phyloP scores from a whole-genome alignment of 1,284 basidiomycete genomes.

The Tilletia horrida region DNA sequence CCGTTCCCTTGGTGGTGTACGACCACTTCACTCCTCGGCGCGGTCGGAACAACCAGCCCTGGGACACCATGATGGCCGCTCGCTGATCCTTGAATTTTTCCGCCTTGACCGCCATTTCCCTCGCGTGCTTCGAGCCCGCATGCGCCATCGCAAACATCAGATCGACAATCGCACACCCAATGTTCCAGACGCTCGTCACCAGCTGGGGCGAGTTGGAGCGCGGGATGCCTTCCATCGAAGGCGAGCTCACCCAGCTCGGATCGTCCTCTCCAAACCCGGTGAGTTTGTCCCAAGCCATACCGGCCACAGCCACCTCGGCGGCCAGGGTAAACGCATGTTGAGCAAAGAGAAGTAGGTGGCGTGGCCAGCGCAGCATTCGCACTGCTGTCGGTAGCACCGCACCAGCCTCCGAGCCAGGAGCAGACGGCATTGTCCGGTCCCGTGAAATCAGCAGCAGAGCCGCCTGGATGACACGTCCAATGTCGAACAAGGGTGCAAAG shows the following conservation, averaged over 20 bases:
- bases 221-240: constrained; percentile 29
- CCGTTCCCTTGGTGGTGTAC: background rate
- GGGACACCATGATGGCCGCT: constrained; percentile 2
- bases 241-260: constrained; percentile 31
- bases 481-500: constrained; percentile 35
- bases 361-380: constrained; percentile 40
- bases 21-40: constrained; percentile 5
- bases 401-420: constrained; percentile 35
- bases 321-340: constrained; percentile 43
- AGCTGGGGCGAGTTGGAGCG: constrained; percentile 23
- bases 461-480: constrained; percentile 29
- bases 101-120: constrained; percentile 28
- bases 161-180: constrained; percentile 33
- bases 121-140: constrained; percentile 37
- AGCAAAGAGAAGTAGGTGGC: constrained; percentile 36
- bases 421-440: constrained; percentile 13
- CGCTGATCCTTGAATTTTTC: constrained; percentile 20
- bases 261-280: constrained; percentile 28
- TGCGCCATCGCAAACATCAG: constrained; percentile 36
- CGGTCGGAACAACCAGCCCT: constrained; percentile 12
- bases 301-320: constrained; percentile 26
- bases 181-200: constrained; percentile 35
- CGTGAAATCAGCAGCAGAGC: constrained; percentile 31
- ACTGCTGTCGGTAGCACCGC: constrained; percentile 32
- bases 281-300: constrained; percentile 20